phyloP scores from a whole-genome alignment of 306 rosid genomes.

The Ormosia emarginata region DNA sequence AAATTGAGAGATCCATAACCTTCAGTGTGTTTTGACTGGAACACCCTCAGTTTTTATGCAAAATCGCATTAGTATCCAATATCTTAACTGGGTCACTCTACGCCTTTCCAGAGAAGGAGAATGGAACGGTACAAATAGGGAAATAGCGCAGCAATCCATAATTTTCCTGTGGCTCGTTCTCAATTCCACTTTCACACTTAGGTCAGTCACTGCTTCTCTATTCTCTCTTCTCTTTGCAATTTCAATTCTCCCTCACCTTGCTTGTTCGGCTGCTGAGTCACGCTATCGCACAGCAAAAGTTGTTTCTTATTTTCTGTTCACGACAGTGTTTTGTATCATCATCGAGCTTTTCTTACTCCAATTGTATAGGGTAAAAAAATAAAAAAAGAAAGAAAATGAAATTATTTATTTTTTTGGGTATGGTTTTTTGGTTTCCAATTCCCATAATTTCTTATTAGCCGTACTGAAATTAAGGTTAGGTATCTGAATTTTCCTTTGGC shows the following conservation, averaged over 20 bases:
- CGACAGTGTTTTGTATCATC: neutral
- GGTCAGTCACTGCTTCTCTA: constrained; percentile 25
- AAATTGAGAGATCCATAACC: too few relatives aligned
- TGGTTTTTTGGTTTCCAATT: neutral
- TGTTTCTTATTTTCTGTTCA: too few relatives aligned
- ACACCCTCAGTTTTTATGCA: neutral
- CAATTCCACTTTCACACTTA: constrained; percentile 7
- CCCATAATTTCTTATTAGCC: neutral
- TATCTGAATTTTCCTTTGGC: neutral
- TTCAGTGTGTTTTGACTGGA: neutral
- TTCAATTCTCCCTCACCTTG: too few relatives aligned
- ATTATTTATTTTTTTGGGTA: neutral
- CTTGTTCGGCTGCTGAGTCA: too few relatives aligned
- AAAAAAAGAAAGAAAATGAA: too few relatives aligned
- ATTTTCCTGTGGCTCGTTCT: neutral
- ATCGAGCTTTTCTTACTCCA: neutral
- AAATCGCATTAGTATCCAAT: constrained; percentile 29
- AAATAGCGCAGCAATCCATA: neutral
- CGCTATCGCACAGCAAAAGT: too few relatives aligned
- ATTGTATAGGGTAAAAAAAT: neutral
- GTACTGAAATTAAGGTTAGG: constrained; percentile 4
- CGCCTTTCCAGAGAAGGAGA: neutral
- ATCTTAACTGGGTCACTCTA: constrained; percentile 29
- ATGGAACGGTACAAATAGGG: constrained; percentile 19
- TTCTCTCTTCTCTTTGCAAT: neutral